These are phyloP conservation scores for Alnus glutinosa DNA, from an alignment of 306 rosid genomes.

Conservation along the genomic window DNA sequence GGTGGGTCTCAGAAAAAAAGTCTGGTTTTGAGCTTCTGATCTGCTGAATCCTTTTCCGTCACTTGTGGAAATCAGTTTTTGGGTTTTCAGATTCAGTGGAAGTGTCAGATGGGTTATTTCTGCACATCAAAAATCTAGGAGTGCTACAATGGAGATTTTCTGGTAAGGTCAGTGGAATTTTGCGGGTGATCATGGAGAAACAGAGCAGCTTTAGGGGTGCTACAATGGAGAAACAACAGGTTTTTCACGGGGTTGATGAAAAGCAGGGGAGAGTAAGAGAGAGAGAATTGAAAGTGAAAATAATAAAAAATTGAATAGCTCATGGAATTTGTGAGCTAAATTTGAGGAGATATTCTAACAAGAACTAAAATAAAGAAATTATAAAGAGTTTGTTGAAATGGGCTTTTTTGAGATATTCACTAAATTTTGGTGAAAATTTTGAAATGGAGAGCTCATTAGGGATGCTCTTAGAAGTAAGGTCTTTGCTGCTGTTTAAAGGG, in stretches of 20 bases:
- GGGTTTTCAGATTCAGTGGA: conserved; percentile 22
- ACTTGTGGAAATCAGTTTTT: conserved; percentile 22
- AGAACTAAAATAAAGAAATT: too few relatives aligned
- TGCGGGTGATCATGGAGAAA: conserved; percentile 36
- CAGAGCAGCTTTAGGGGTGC: conserved; percentile 29
- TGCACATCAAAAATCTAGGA: background rate
- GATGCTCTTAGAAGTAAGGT: too few relatives aligned
- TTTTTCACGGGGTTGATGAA: conserved; percentile 41
- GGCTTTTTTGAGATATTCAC: too few relatives aligned
- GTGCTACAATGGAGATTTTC: background rate
- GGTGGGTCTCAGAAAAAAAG: background rate
- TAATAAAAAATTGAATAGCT: too few relatives aligned
- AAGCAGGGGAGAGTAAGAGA: conserved; percentile 23
- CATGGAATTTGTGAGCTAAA: too few relatives aligned
- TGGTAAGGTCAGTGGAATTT: conserved; percentile 9
- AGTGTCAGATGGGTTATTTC: conserved; percentile 19
- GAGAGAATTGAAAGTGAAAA: too few relatives aligned
- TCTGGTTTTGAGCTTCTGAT: conserved; percentile 3
- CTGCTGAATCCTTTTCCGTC: background rate
- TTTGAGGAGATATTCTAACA: too few relatives aligned
- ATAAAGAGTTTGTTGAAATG: too few relatives aligned
- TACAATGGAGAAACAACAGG: conserved; percentile 58
- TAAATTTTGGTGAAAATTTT: too few relatives aligned
- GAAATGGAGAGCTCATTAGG: too few relatives aligned
- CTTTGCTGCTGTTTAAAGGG: too few relatives aligned